phyloP scores from a whole-genome alignment of 192 early-diverging fungal genomes.

The Umbelopsis sp. region DNA sequence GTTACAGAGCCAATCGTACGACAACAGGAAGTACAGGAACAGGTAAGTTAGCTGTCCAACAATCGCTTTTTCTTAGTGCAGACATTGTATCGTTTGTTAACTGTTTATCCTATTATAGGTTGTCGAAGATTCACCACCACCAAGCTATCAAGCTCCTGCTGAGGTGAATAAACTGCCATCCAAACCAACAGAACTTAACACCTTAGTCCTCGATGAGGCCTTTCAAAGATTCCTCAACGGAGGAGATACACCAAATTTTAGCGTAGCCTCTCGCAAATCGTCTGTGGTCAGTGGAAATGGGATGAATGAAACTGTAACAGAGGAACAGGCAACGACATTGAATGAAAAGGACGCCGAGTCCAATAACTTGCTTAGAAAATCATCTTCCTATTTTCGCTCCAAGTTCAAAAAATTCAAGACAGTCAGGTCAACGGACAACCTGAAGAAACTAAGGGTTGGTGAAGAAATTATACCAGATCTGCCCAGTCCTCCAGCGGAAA shows the following conservation, averaged over 20 bases:
- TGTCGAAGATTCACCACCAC: neutral
- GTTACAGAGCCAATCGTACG: neutral
- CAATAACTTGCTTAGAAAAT: conserved; percentile 12
- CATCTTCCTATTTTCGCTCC: conserved; percentile 17
- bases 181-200: neutral
- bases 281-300: neutral
- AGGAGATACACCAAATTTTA: neutral
- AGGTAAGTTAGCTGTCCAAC: neutral
- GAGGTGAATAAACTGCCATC: neutral
- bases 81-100: too few species aligned
- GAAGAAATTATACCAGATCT: neutral
- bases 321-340: neutral
- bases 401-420: conserved; percentile 6
- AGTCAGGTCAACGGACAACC: neutral
- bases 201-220: neutral
- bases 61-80: neutral
- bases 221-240: conserved; percentile 8
- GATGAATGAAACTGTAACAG: neutral
- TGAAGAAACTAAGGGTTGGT: neutral
- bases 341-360: neutral
- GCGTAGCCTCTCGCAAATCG: neutral
- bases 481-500: neutral
- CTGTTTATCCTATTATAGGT: neutral
- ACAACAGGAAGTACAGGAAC: neutral
- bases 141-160: neutral